These are phyloP conservation scores for Paraphoma chrysanthemicola DNA, from an alignment of 2,329 filamentous ascomycete genomes.

Conservation along the genomic window DNA sequence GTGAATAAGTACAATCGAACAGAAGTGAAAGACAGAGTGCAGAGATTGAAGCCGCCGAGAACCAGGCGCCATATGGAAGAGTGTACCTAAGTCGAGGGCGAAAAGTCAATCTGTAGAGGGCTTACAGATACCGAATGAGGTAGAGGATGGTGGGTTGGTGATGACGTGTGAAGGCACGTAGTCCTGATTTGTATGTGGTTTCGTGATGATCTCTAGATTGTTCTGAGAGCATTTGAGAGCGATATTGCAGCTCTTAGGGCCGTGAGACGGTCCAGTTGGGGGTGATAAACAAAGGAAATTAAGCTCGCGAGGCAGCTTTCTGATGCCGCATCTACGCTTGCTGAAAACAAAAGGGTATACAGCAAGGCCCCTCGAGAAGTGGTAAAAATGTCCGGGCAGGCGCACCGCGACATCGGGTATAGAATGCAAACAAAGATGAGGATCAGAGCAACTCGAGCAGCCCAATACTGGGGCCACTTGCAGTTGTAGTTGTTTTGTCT, in stretches of 20 bases:
- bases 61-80: conserved; percentile 11
- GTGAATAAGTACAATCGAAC: conserved; percentile 30
- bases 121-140: conserved; percentile 22
- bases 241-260: conserved; percentile 37
- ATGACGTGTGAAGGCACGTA: conserved; percentile 37
- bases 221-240: conserved; percentile 34
- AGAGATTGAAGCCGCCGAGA: conserved; percentile 7
- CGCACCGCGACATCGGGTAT: conserved; percentile 33
- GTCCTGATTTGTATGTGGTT: conserved; percentile 37
- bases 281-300: conserved; percentile 48
- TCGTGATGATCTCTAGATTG: conserved; percentile 45
- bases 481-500: conserved; percentile 24
- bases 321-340: conserved; percentile 33
- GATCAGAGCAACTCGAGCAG: conserved; percentile 25
- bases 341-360: conserved; percentile 36
- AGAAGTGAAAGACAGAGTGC: conserved; percentile 10
- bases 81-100: conserved; percentile 10
- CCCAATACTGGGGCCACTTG: conserved; percentile 21
- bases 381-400: conserved; percentile 27
- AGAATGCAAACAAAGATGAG: conserved; percentile 39
- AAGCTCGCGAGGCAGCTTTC: conserved; percentile 38
- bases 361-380: conserved; percentile 33
- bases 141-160: conserved; percentile 27
- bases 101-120: conserved; percentile 25
- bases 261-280: conserved; percentile 39